phyloP scores from a whole-genome alignment of 768 basidiomycete genomes.

The Leccinum barrowsii region DNA sequence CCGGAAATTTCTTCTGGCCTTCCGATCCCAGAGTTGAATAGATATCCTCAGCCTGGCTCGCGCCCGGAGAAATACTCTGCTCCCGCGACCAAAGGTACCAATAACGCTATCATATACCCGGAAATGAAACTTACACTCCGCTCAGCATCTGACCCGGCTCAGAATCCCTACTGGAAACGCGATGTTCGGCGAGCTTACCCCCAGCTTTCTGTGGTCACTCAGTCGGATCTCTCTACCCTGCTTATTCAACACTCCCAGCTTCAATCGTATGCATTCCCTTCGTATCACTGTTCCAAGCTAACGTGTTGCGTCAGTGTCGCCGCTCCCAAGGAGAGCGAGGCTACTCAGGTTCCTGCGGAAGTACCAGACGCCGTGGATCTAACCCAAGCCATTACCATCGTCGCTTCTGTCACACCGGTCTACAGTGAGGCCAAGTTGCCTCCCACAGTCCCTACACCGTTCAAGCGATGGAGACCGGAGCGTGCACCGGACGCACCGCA shows the following conservation, averaged over 20 bases:
- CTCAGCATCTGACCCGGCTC: slow-evolving; percentile 79
- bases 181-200: slow-evolving; percentile 91
- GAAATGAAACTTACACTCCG: slow-evolving; percentile 8
- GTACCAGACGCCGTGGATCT: slow-evolving; percentile 53
- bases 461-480: slow-evolving; percentile 73
- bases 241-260: slow-evolving; percentile 74
- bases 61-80: slow-evolving; percentile 83
- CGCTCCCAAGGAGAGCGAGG: slow-evolving; percentile 43
- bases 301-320: slow-evolving; percentile 42
- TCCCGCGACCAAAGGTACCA: slow-evolving; percentile 81
- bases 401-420: slow-evolving; percentile 52
- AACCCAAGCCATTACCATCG: slow-evolving; percentile 66
- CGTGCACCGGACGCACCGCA: slow-evolving; percentile 78
- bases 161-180: slow-evolving; percentile 95
- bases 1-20: slow-evolving; percentile 90
- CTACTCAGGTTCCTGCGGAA: slow-evolving; percentile 43
- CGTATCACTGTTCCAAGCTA: slow-evolving; percentile 1
- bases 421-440: slow-evolving; percentile 68
- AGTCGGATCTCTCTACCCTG: slow-evolving; percentile 73
- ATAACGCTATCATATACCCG: not conserved
- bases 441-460: slow-evolving; percentile 64
- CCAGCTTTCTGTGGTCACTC: slow-evolving; percentile 86
- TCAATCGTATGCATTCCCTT: slow-evolving; percentile 50
- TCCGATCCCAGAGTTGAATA: slow-evolving; percentile 66
- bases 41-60: slow-evolving; percentile 87